Conservation (phyloP, 2,329 filamentous ascomycete species). For the Fonsecaea erecta region DNA sequence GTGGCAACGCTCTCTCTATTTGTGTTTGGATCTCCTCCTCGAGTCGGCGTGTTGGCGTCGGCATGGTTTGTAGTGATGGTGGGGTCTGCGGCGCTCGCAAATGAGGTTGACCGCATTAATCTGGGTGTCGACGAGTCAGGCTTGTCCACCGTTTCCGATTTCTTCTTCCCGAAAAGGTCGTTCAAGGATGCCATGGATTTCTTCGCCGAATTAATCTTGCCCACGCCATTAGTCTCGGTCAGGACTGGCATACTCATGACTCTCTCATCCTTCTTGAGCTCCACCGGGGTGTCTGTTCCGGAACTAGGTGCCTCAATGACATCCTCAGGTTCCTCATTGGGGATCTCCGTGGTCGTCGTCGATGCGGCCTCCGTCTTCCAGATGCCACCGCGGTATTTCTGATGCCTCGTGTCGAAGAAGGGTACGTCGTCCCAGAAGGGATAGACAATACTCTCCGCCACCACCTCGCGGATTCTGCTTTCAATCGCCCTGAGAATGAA, state of each 20-base stretch:
- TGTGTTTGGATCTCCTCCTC: conserved; percentile 60
- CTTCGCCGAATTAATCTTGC: conserved; percentile 46
- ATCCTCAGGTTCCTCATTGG: conserved; percentile 42
- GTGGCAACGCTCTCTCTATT: conserved; percentile 64
- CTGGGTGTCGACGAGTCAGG: conserved; percentile 49
- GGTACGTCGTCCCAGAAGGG: conserved; percentile 97
- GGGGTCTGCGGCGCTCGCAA: conserved; percentile 66
- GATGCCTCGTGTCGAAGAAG: conserved; percentile 79
- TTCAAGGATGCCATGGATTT: conserved; percentile 33
- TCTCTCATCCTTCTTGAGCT: conserved; percentile 39
- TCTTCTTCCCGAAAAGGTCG: conserved; percentile 34
- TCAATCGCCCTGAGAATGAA: conserved; percentile 92
- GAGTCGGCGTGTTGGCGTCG: conserved; percentile 67
- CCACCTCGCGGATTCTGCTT: conserved; percentile 88
- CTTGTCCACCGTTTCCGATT: conserved; percentile 37
- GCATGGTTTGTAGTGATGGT: conserved; percentile 69
- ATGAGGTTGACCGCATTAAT: conserved; percentile 65
- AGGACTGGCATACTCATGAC: conserved; percentile 45
- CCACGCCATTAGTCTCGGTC: conserved; percentile 47
- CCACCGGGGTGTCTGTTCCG: conserved; percentile 30
- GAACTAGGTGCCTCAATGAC: conserved; percentile 35
- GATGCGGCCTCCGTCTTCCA: conserved; percentile 58
- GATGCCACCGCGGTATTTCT: conserved; percentile 83
- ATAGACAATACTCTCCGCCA: conserved; percentile 86
- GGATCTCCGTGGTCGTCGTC: conserved; percentile 37